Evolutionary conservation across 331 rosid species (phyloP).

Genomic region (Acacia concinna): DNA sequence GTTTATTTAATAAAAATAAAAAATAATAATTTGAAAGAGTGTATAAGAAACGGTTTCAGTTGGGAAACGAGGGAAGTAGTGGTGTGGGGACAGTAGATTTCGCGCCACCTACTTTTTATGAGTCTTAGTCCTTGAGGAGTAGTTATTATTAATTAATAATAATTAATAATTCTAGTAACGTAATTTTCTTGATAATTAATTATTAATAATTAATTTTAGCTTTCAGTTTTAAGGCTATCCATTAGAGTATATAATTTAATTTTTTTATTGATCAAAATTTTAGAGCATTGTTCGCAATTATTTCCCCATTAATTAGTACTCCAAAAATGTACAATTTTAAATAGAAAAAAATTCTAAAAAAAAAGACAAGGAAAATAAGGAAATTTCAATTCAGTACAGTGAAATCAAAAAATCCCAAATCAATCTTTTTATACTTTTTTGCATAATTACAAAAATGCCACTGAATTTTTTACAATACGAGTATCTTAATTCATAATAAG

Average conservation of each 20-base stretch:
- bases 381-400: no score
- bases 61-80: conserved; percentile 44
- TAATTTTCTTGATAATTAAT: neutral
- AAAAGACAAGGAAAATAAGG: no score
- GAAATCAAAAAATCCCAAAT: no score
- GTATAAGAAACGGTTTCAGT: conserved; percentile 62
- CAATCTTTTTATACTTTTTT: no score
- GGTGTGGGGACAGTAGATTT: conserved; percentile 49
- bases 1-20: neutral
- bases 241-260: neutral
- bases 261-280: neutral
- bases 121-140: neutral
- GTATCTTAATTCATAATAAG: no score
- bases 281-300: neutral
- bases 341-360: no score
- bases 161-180: neutral
- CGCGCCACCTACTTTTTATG: conserved; percentile 76
- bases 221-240: neutral
- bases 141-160: conserved; percentile 4
- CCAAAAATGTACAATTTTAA: no score
- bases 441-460: no score
- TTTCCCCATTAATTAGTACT: neutral
- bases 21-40: neutral
- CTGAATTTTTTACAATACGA: no score
- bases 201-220: neutral